Base-by-base conservation (phyloP, 768 basidiomycete genomes). In the Tricholoma furcatifolium region DNA sequence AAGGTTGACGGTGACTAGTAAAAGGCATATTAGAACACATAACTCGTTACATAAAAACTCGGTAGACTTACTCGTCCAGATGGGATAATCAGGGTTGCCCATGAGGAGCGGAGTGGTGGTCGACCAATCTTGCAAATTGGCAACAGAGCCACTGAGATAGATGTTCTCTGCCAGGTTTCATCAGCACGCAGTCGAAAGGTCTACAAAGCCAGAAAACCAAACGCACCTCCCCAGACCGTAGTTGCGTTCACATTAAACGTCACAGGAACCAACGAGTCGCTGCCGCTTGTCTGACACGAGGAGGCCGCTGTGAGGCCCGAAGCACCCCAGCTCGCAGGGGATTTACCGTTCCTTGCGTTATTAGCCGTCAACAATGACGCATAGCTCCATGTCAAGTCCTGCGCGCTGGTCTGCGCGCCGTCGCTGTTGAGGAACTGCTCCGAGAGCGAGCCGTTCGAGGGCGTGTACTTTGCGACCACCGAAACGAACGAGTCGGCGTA, bases 331-430 rank as follows among this genome's bases (percentile, higher is more conserved):
- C 78, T 77, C 0, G 70, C 70, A 2, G 80, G 72, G 3, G 67
- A 62, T 27, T 71, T 61, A 1, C 83, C 84, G 2, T 67, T 64
- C 23, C 82, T 74, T 3, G 85, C 84, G 12, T 67, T 71, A 52
- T 79, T 78, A 10, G 74, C 79, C 0, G 88, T 85, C 47, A 90
- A 62, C 4, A 81, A 72, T n/a, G 84, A 73, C 8, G 88, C 87
- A 60, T 88, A 91, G 60, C 81, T 86, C 88, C 88, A 90, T 0
- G 88, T 89, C 52, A 91, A 70, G 62, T 91, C 83, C 4, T 67
- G 62, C 2, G 88, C 88, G 62, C 84, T 85, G 12, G 76, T 54
- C 2, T 77, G 85, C 9, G 67, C 47, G 1, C 88, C 88, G 34
- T 69, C 64, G 51, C 43, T 67, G 55, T 71, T 76, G 60, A 66